phyloP scores from a whole-genome alignment of 306 rosid genomes.

The Citrullus mucosospermus region DNA sequence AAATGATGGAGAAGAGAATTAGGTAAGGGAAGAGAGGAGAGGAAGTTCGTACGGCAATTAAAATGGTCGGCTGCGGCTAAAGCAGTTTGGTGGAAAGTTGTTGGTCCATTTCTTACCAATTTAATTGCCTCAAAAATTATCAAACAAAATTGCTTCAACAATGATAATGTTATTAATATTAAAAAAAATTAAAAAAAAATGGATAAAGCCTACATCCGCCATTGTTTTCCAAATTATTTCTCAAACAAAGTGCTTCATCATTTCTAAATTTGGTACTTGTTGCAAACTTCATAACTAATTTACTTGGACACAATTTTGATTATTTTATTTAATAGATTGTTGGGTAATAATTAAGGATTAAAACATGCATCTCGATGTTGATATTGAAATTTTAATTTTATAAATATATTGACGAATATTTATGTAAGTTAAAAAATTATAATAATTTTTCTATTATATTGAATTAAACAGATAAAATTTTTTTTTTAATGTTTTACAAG shows the following conservation, averaged over 20 bases:
- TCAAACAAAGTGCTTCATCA: not conserved
- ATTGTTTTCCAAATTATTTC: not conserved
- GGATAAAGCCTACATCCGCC: not conserved
- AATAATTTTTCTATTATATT: no score
- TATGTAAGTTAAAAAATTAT: no score
- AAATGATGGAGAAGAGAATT: not conserved
- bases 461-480: no score
- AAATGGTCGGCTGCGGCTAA: not conserved
- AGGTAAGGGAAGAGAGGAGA: not conserved
- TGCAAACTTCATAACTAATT: not conserved
- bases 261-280: not conserved
- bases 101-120: not conserved
- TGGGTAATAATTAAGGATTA: no score
- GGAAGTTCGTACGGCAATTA: not conserved
- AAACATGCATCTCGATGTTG: no score
- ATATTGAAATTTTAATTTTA: no score
- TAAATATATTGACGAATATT: no score
- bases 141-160: not conserved
- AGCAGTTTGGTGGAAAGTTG: slow-evolving; percentile 3
- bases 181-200: not conserved
- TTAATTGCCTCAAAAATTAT: not conserved
- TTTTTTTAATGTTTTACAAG: no score
- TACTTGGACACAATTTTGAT: not conserved
- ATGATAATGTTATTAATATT: not conserved
- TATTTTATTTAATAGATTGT: not conserved